Conservation (phyloP, 441 rosid genomes). For the Iberis amara region DNA sequence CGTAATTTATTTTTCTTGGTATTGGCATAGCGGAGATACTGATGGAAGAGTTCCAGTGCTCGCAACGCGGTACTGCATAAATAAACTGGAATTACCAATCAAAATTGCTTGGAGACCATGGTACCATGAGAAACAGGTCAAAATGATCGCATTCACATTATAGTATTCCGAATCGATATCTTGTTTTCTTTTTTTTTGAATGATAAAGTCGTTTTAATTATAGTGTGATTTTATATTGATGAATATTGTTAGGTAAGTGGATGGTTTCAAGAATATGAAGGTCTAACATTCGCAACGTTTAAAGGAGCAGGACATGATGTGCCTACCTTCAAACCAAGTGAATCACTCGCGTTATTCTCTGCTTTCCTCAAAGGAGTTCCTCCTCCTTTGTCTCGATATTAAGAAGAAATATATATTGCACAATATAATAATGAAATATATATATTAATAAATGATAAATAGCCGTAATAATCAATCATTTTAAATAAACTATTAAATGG, state of each 20-base stretch:
- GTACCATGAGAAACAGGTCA: constrained; percentile 88
- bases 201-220: no score
- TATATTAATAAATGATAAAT: no score
- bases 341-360: constrained; percentile 73
- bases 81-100: constrained; percentile 51
- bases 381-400: constrained; percentile 45
- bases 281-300: constrained; percentile 78
- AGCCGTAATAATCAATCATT: no score
- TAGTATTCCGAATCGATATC: no score
- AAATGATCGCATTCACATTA: no score
- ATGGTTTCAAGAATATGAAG: constrained; percentile 86
- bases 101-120: constrained; percentile 86
- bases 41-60: constrained; percentile 94
- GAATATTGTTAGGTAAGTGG: constrained; percentile 60
- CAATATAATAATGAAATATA: no score
- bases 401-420: no score
- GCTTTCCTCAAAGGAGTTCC: constrained; percentile 61
- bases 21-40: constrained; percentile 95
- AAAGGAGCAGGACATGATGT: constrained; percentile 98
- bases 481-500: no score
- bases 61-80: constrained; percentile 74
- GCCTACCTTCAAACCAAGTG: constrained; percentile 77
- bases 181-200: no score
- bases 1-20: no score
- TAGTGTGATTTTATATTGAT: no score